These are phyloP conservation scores for Tetramitus jugosus DNA, from an alignment of 208 protist species.

Conservation along the genomic window DNA sequence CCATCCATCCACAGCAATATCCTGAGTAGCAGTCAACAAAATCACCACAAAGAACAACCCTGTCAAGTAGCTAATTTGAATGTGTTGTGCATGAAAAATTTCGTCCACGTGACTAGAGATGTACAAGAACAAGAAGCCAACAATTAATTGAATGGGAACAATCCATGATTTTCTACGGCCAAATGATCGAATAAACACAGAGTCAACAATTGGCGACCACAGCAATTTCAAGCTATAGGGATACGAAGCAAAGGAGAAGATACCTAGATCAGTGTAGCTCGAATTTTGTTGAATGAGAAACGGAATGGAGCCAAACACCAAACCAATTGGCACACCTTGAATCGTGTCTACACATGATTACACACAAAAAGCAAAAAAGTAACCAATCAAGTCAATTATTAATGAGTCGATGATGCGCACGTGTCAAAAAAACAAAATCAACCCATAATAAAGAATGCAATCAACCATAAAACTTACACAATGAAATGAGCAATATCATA, in stretches of 20 bases:
- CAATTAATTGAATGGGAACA: not conserved
- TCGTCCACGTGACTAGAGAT: not conserved
- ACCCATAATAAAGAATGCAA: too few species aligned
- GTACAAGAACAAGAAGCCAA: not conserved
- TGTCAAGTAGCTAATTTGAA: constrained; percentile 22
- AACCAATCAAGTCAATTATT: too few species aligned
- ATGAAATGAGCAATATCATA: too few species aligned
- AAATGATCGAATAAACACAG: not conserved
- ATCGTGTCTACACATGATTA: not conserved
- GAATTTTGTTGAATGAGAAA: not conserved
- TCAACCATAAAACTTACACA: too few species aligned
- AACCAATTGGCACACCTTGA: not conserved
- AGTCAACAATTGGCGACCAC: not conserved
- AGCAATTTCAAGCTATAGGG: not conserved
- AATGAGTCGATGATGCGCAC: too few species aligned
- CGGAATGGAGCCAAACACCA: not conserved
- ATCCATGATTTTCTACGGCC: not conserved
- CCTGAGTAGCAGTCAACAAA: constrained; percentile 43
- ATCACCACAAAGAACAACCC: constrained; percentile 34
- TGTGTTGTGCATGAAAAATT: not conserved
- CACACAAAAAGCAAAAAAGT: too few species aligned
- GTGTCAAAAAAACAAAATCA: too few species aligned
- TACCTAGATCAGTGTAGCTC: not conserved
- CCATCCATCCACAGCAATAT: constrained; percentile 52
- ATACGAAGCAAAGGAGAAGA: not conserved